Evolutionary conservation across 176 grass and related monocot species (phyloP).

Genomic region (Bothriochloa decipiens): DNA sequence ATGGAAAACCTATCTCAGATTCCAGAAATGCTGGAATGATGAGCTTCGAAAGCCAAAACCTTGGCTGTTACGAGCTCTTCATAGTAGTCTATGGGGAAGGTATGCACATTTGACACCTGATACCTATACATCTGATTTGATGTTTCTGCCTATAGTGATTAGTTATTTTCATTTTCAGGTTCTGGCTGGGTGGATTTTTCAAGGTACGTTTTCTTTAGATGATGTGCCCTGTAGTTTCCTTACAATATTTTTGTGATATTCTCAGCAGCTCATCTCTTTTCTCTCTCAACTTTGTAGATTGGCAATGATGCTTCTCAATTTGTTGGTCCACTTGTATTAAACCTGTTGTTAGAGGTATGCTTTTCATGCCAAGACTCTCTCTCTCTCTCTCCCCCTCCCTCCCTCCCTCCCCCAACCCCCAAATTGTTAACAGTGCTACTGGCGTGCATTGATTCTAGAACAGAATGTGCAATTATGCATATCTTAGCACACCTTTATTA

Average conservation of each 20-base stretch:
- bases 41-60: constrained; percentile 85
- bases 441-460: constrained; percentile 11
- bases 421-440: neutral
- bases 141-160: constrained; percentile 26
- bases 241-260: neutral
- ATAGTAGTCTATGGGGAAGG: constrained; percentile 82
- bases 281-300: constrained; percentile 57
- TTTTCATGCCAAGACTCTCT: constrained; percentile 32
- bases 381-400: neutral
- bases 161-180: constrained; percentile 32
- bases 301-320: constrained; percentile 97
- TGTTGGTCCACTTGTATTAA: constrained; percentile 91
- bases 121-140: constrained; percentile 22
- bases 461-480: neutral
- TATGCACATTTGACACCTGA: constrained; percentile 30
- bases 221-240: neutral
- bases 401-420: too few species aligned
- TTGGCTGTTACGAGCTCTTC: constrained; percentile 88
- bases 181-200: constrained; percentile 79
- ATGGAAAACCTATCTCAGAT: constrained; percentile 56
- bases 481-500: constrained; percentile 17
- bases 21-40: constrained; percentile 79
- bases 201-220: constrained; percentile 61
- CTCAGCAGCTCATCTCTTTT: constrained; percentile 24
- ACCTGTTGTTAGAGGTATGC: constrained; percentile 79